Evolutionary conservation across 2,329 filamentous ascomycete species (phyloP).

Genomic region (Claviceps fusiformis): DNA sequence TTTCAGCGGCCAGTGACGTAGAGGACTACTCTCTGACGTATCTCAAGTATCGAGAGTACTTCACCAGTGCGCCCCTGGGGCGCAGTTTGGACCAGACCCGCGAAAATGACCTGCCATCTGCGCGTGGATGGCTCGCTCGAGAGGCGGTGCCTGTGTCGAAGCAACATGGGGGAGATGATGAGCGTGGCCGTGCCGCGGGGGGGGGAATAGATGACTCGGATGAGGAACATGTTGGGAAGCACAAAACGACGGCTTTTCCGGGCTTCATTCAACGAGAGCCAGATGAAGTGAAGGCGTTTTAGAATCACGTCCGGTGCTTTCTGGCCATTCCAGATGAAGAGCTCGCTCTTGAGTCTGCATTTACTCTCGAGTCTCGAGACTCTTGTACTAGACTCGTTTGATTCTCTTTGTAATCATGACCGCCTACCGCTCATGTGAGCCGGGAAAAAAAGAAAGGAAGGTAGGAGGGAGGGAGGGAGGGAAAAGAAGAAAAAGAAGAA

Average conservation of each 20-base stretch:
- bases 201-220: background rate
- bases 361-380: too few relatives aligned
- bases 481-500: background rate
- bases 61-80: conserved; percentile 15
- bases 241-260: background rate
- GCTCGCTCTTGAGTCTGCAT: background rate
- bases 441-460: too few relatives aligned
- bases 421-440: too few relatives aligned
- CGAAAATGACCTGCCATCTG: background rate
- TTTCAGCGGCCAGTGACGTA: conserved; percentile 7
- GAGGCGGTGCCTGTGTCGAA: background rate
- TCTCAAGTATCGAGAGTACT: conserved; percentile 20
- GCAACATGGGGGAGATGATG: background rate
- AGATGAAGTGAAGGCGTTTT: conserved; percentile 18
- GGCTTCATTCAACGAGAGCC: conserved; percentile 7
- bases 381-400: too few relatives aligned
- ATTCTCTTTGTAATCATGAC: too few relatives aligned
- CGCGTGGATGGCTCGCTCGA: background rate
- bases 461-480: too few relatives aligned
- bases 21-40: conserved; percentile 20
- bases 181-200: too few relatives aligned
- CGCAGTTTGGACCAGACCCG: conserved; percentile 15
- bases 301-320: conserved; percentile 16
- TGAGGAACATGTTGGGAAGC: background rate
- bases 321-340: conserved; percentile 20